A percentile compares a stretch with the other conserved stretches of the same genome.
These are phyloP conservation scores for Secale cereale DNA, from an alignment of 176 grass and related monocot genomes.

Conservation along the genomic window DNA sequence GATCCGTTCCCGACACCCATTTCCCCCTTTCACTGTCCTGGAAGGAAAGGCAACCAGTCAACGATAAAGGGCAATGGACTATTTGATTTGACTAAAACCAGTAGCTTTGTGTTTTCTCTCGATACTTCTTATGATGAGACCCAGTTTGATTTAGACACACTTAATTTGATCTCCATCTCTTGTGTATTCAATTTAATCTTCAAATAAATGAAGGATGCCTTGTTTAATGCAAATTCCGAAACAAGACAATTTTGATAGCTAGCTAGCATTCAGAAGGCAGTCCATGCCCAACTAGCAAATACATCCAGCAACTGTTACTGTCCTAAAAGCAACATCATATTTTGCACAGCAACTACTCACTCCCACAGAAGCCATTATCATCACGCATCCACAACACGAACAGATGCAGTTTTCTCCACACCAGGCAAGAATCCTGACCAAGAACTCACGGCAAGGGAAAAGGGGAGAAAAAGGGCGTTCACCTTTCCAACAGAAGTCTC, in stretches of 20 bases:
- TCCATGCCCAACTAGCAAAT: not conserved
- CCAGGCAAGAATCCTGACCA: constrained; percentile 10
- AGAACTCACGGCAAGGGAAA: not conserved
- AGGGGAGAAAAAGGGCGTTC: not conserved
- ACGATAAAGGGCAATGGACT: not conserved
- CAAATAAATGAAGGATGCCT: not conserved
- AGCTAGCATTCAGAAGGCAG: not conserved
- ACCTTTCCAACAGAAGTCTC: constrained; percentile 14
- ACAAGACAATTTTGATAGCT: not conserved
- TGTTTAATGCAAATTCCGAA: not conserved
- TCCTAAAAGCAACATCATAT: not conserved
- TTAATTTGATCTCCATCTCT: constrained; percentile 16
- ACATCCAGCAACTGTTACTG: not conserved
- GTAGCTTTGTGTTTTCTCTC: not conserved
- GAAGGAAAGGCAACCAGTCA: not conserved
- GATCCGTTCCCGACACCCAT: constrained; percentile 19
- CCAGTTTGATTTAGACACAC: not conserved
- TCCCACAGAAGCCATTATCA: not conserved
- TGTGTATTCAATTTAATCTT: not conserved
- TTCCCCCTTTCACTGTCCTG: constrained; percentile 7
- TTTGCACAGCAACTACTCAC: not conserved
- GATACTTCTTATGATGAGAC: not conserved
- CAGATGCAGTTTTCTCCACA: not conserved
- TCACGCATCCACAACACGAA: not conserved
- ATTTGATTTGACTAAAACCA: not conserved